Conservation (phyloP, 306 rosid species). For the Inga leiocalycina region DNA sequence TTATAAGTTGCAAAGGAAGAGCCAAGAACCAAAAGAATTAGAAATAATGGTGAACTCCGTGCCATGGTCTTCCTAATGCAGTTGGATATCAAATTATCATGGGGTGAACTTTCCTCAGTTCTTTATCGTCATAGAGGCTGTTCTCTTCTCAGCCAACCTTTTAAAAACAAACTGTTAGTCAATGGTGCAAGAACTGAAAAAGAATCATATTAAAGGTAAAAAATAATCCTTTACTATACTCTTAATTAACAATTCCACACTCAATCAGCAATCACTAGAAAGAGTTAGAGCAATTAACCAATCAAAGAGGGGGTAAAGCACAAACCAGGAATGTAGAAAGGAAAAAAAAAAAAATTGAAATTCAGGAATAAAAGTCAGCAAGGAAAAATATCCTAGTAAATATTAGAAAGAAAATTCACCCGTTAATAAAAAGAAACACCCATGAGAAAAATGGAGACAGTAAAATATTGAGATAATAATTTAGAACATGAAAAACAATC, state of each 20-base stretch:
- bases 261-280: background rate
- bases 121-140: slow-evolving; percentile 22
- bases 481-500: slow-evolving; percentile 21
- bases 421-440: slow-evolving; percentile 19
- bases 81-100: slow-evolving; percentile 43
- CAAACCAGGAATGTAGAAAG: background rate
- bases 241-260: slow-evolving; percentile 29
- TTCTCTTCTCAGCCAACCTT: slow-evolving; percentile 35
- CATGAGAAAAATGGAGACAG: background rate
- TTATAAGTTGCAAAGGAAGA: slow-evolving; percentile 83
- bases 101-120: slow-evolving; percentile 37
- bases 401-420: background rate
- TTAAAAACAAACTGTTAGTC: slow-evolving; percentile 24
- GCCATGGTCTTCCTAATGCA: slow-evolving; percentile 66
- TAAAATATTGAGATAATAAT: slow-evolving; percentile 2
- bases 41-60: slow-evolving; percentile 63
- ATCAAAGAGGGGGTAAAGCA: background rate
- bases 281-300: slow-evolving; percentile 9
- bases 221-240: background rate
- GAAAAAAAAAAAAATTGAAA: background rate
- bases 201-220: slow-evolving; percentile 10
- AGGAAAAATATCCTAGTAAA: background rate
- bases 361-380: slow-evolving; percentile 1
- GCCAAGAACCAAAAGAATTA: slow-evolving; percentile 70
- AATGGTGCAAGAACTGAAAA: slow-evolving; percentile 7